phyloP scores from a whole-genome alignment of 2,329 filamentous ascomycete species.

The Hymenoscyphus fraxineus region DNA sequence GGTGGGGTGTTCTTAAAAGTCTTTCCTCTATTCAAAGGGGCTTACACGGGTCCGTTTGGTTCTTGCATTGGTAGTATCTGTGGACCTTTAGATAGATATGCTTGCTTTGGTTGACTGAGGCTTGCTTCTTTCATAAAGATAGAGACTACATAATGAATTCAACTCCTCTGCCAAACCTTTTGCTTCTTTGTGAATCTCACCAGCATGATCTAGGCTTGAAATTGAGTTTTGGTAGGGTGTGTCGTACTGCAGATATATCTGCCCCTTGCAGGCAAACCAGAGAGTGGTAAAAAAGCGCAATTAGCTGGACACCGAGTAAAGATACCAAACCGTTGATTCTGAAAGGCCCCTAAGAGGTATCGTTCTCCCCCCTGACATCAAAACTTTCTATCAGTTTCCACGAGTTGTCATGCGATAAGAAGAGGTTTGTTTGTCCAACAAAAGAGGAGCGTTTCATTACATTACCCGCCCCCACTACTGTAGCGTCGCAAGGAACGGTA shows the following conservation, averaged over 20 bases:
- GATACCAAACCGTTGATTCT: not conserved
- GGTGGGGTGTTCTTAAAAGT: not conserved
- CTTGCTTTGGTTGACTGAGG: not conserved
- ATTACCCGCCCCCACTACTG: not conserved
- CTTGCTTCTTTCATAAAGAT: not conserved
- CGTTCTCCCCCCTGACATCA: not conserved
- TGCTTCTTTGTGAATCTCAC: not conserved
- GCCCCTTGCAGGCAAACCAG: not conserved
- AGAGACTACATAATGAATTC: not conserved
- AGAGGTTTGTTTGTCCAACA: not conserved
- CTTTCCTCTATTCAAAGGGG: not conserved
- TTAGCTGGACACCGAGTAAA: no score
- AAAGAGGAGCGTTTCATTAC: not conserved
- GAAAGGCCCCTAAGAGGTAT: not conserved
- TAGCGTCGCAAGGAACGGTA: not conserved
- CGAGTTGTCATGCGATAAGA: not conserved
- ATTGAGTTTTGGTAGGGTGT: not conserved
- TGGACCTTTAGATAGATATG: not conserved
- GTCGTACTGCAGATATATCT: not conserved
- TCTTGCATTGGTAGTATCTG: not conserved
- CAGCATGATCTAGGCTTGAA: not conserved
- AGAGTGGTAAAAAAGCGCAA: no score
- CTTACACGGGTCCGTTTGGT: not conserved
- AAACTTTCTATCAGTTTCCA: not conserved
- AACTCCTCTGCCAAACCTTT: not conserved